Percentiles rank a stretch among this genome's conserved stretches.
phyloP scores from a whole-genome alignment of 2,329 filamentous ascomycete genomes.

The Neonectria coccinea region DNA sequence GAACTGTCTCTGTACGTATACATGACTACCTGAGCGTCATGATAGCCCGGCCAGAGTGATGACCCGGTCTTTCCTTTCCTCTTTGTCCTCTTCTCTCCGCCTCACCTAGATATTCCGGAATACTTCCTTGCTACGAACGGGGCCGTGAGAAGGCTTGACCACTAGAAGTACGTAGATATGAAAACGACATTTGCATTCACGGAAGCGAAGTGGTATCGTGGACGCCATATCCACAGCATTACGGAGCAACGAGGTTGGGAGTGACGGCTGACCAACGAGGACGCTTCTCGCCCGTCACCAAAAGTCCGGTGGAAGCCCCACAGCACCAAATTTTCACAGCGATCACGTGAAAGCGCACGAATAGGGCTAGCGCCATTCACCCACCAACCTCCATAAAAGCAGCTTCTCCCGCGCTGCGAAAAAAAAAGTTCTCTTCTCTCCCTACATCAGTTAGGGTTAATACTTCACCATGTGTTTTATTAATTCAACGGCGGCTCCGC shows the following conservation, averaged over 20 bases:
- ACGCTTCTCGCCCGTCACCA: not conserved
- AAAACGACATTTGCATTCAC: not conserved
- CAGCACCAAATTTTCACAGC: not conserved
- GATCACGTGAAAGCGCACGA: not conserved
- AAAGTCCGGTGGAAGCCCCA: not conserved
- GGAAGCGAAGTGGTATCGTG: not conserved
- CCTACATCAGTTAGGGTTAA: slow-evolving; percentile 60
- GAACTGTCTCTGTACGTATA: too few relatives aligned
- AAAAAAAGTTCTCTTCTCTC: slow-evolving; percentile 48
- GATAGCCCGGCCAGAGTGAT: not conserved
- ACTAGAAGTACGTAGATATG: not conserved
- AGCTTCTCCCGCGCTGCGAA: slow-evolving; percentile 33
- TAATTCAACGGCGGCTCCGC: slow-evolving; percentile 64
- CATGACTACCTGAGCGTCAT: not conserved
- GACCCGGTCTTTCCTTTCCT: not conserved
- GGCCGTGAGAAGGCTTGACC: not conserved
- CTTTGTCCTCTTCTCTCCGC: not conserved
- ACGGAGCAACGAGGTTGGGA: not conserved
- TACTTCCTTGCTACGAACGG: not conserved
- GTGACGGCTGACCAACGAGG: not conserved
- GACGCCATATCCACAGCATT: not conserved
- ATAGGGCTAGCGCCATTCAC: not conserved
- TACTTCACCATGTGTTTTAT: slow-evolving; percentile 64
- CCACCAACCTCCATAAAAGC: not conserved
- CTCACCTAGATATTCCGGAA: not conserved